Evolutionary conservation across 2,329 filamentous ascomycete genomes (phyloP).

Genomic region (Fusarium sp.): DNA sequence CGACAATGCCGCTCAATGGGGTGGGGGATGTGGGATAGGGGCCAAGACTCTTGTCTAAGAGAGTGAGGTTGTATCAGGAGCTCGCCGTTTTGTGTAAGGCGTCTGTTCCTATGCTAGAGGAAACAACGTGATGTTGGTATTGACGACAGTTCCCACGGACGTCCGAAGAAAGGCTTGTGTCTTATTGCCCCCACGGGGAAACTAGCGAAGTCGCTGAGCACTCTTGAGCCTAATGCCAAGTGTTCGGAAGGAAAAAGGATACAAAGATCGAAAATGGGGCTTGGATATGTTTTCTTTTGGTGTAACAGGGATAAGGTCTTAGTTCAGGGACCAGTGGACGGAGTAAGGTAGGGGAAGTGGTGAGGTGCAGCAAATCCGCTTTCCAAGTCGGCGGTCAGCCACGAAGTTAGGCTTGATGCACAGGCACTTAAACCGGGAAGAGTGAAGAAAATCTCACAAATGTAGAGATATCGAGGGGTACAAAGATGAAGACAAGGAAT

Average conservation of each 20-base stretch:
- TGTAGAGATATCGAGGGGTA: constrained; percentile 1
- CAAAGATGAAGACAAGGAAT: constrained; percentile 4
- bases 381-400: constrained; percentile 30
- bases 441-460: neutral
- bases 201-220: constrained; percentile 16
- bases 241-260: constrained; percentile 22
- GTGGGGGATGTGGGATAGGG: constrained; percentile 18
- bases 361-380: constrained; percentile 21
- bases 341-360: constrained; percentile 8
- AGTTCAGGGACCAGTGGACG: constrained; percentile 25
- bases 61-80: neutral
- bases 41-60: neutral
- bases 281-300: constrained; percentile 35
- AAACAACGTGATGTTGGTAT: constrained; percentile 11
- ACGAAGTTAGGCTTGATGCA: constrained; percentile 20
- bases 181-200: constrained; percentile 14
- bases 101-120: neutral
- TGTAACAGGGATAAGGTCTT: constrained; percentile 41
- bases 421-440: constrained; percentile 14
- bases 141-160: constrained; percentile 30
- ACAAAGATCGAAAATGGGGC: constrained; percentile 21
- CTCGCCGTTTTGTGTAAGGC: neutral
- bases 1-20: constrained; percentile 20
- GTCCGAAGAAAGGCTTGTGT: constrained; percentile 15
- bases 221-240: constrained; percentile 17